phyloP scores from a whole-genome alignment of 176 grass and related monocot genomes.

The Elymus sibiricus region DNA sequence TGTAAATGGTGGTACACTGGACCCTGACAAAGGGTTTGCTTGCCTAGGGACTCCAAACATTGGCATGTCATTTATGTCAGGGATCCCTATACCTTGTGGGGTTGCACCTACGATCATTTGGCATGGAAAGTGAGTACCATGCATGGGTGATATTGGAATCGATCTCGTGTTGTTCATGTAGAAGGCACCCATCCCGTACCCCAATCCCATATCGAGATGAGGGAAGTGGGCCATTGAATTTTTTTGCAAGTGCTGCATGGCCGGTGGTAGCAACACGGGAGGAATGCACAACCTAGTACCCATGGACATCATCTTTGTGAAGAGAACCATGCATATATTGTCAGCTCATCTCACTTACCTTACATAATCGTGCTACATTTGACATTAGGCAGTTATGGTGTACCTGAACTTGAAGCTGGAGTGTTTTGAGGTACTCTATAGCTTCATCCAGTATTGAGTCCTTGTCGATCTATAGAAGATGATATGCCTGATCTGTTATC shows the following conservation, averaged over 20 bases:
- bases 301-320: slow-evolving; percentile 69
- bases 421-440: no score
- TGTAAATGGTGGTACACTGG: no score
- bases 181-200: slow-evolving; percentile 51
- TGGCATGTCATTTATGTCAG: neutral
- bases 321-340: neutral
- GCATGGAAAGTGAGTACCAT: slow-evolving; percentile 24
- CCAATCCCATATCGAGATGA: slow-evolving; percentile 51
- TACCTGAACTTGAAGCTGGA: no score
- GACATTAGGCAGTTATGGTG: no score
- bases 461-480: no score
- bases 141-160: slow-evolving; percentile 38
- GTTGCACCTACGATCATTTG: slow-evolving; percentile 16
- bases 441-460: no score
- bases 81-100: slow-evolving; percentile 29
- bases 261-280: slow-evolving; percentile 39
- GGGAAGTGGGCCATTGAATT: slow-evolving; percentile 35
- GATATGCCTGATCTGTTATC: neutral
- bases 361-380: no score
- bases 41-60: no score
- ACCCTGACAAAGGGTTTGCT: no score
- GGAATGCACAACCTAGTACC: slow-evolving; percentile 55
- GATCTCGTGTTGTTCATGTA: slow-evolving; percentile 45
- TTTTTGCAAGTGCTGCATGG: slow-evolving; percentile 56
- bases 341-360: no score